Evolutionary conservation across 768 basidiomycete genomes (phyloP), one percentile per base, ranked within the genome.

Genomic region (Pleurotus platypus): DNA sequence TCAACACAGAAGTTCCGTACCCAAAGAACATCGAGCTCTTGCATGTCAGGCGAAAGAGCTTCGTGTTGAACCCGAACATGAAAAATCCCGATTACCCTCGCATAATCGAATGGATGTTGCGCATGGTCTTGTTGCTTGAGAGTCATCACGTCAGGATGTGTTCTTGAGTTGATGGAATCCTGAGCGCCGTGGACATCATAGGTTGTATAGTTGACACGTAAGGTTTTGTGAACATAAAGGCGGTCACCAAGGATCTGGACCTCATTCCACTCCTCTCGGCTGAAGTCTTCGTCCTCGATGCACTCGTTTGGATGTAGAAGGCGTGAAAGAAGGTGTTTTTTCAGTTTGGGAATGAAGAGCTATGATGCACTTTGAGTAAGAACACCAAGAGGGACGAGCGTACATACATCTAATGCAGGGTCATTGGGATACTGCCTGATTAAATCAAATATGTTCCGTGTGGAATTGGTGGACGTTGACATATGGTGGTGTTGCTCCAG

Each of bases 141-240:
- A 3, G 64, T 61, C 57, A 63, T 72, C 9, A 77, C 39, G 13
- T 76, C 62, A 0, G 64, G 26, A 16, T 72, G 66, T 0, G 62
- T 67, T 0, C 55, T 27, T 3, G 67, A 64, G 30, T 74, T 72
- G 43, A 76, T 57, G 0, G 61, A 49, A 53, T 78, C 74, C 58
- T 75, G 72, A 4, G 57, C 57, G 1, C 69, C 65, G 5, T 55
- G 49, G 5, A 70, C 58, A 26, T 72, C 64, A 15, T 70, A 72
- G 0, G 62, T 68, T 0, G 70, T 72, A 22, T 69, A 72, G 38
- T 71, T 71, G 30, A 73, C 11, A 0, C 49, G 58, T 0, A 69
- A 24, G 0, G 63, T 62, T 9, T 67, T 70, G 57, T 72, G 70
- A 0, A 20, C 15, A 12, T 68, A 73, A 2, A 73, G 59, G 1